Evolutionary conservation across 805 yeast species (phyloP), one percentile per base, ranked within the genome.

Genomic region (Candida oleophila): DNA sequence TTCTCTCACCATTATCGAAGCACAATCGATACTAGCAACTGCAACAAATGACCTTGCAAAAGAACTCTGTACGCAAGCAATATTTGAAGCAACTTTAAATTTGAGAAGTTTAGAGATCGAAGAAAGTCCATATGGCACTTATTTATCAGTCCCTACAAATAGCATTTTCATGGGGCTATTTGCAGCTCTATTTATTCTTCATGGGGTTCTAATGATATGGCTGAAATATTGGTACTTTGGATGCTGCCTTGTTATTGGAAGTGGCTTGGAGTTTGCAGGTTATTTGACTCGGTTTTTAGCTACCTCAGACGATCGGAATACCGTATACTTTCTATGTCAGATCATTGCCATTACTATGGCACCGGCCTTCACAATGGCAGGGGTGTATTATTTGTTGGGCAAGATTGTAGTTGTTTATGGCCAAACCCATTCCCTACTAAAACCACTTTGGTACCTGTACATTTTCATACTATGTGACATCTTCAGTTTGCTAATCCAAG

Each of bases 291-390:
- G 96, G 44, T 59, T 75, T 1, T 52, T 77, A 45, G 72, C 83
- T 1, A 71, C 75, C 16, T 51, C 59, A 38, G 59, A 77, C 51
- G 36, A 45, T 2, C 34, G 52, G 11, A 57, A 65, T 33, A 51
- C 65, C 36, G 61, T 73, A 42, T 67, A 73, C 22, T 89, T 74
- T 57, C 57, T 85, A 38, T 65, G 83, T 55, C 95, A 89, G 62
- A 77, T 85, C 51, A 77, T 83, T 46, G 73, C 83, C 55, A 66
- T 89, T 46, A 87, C 92, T 0, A 64, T 89, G 41, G 92, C 89
- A 0, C 96, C 96, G 0, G 89, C 88, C 18, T 85, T 89, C 61
- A 70, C 86, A 39, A 85, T 87, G 87, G 96, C 87, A 3, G 96
- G 92, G 1, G 72, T 89, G 2, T 90, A 89, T 65, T 85, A 77